These are phyloP conservation scores for Brassica nigra DNA, from an alignment of 345 rosid genomes.

Conservation along the genomic window DNA sequence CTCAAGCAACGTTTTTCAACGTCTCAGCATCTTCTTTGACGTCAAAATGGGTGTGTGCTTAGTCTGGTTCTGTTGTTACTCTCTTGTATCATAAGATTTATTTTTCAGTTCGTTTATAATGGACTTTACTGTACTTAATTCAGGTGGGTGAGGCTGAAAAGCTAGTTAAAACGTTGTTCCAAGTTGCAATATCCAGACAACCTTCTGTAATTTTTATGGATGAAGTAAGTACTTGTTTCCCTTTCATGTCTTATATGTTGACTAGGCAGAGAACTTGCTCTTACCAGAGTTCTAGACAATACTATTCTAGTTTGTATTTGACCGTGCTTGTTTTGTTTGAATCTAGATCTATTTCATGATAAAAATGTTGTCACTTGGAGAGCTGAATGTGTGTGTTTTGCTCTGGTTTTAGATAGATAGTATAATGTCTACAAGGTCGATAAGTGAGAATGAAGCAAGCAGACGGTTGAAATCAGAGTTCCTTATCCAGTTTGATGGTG, in stretches of 20 bases:
- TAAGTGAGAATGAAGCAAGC: constrained; percentile 90
- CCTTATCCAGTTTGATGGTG: constrained; percentile 91
- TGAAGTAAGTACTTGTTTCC: constrained; percentile 57
- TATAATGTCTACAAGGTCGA: constrained; percentile 84
- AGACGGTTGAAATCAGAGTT: constrained; percentile 95
- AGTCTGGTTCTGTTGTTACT: background rate
- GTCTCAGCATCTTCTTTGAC: constrained; percentile 95
- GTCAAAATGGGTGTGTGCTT: constrained; percentile 81
- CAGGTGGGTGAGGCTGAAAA: constrained; percentile 99
- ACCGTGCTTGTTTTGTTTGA: constrained; percentile 6
- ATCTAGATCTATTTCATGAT: background rate
- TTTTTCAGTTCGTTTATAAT: background rate
- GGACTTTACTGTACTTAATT: constrained; percentile 17
- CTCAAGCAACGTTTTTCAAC: constrained; percentile 92
- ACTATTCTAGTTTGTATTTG: constrained; percentile 6
- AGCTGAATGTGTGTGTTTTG: constrained; percentile 23
- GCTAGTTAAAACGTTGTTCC: constrained; percentile 87
- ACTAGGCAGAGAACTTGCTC: background rate
- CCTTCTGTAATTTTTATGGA: constrained; percentile 97
- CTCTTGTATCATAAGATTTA: constrained; percentile 1
- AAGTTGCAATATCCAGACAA: constrained; percentile 89
- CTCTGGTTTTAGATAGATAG: constrained; percentile 74
- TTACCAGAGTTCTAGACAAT: background rate
- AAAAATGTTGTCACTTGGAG: constrained; percentile 14
- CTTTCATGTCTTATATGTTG: constrained; percentile 13